Evolutionary conservation across 306 rosid species (phyloP).

Genomic region (Alnus glutinosa): DNA sequence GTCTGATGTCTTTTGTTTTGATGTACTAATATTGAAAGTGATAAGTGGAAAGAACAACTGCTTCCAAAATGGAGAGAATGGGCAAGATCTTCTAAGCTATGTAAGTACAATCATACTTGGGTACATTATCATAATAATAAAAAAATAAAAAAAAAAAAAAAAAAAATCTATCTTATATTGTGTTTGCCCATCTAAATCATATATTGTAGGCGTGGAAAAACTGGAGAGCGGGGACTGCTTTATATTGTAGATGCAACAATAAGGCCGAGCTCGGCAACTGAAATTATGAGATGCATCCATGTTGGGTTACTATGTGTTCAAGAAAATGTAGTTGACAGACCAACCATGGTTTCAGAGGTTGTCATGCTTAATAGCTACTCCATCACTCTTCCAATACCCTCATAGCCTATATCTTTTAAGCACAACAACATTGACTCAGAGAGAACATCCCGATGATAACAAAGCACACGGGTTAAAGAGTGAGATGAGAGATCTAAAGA

Average conservation of each 20-base stretch:
- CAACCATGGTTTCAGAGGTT: conserved; percentile 28
- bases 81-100: conserved; percentile 16
- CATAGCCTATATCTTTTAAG: conserved; percentile 38
- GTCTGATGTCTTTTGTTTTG: conserved; percentile 12
- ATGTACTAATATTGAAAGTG: conserved; percentile 3
- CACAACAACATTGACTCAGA: conserved; percentile 1
- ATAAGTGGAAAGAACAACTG: conserved; percentile 17
- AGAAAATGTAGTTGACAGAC: no score
- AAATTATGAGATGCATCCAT: conserved; percentile 45
- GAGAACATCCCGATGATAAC: neutral
- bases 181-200: neutral
- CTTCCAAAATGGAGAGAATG: conserved; percentile 7
- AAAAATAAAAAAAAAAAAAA: no score
- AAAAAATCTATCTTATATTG: neutral
- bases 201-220: conserved; percentile 26
- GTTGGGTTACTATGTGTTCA: no score
- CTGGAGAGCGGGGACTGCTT: conserved; percentile 16
- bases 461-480: neutral
- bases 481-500: neutral
- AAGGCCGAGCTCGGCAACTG: neutral
- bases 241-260: conserved; percentile 11
- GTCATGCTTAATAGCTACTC: conserved; percentile 36
- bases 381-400: conserved; percentile 33
- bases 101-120: neutral
- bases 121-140: neutral